Evolutionary conservation across 2,329 filamentous ascomycete species (phyloP), one percentile per base, ranked within the genome.

Genomic region (Xylariaceae sp.): DNA sequence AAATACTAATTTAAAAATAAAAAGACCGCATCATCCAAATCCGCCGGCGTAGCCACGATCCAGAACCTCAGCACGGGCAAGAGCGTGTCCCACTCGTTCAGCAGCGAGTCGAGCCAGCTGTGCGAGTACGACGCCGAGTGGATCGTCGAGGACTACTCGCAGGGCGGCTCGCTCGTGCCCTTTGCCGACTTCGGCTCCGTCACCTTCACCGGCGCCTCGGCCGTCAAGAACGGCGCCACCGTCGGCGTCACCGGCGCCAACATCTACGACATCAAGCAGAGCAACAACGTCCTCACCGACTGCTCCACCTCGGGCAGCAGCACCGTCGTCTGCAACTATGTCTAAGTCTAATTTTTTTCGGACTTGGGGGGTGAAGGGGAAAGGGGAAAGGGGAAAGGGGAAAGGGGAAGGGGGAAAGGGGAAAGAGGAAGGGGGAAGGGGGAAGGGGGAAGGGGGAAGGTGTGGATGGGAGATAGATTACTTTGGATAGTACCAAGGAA

Each of bases 101-200:
- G 51, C 28, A 63, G 60, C 36, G 61, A 73, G 34, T 54, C 55
- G 2, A 58, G 57, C n/a, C 46, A 51, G 12, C 66, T 79, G 11
- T 73, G 69, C 51, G 65, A 74, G 51, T 68, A 69, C 50, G 78
- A 78, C 44, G 76, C 74, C 9, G 76, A 81, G 53, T 81, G 76
- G 75, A 79, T 81, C 48, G 74, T 80, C 11, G 76, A 80, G 60
- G 72, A 73, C 46, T 73, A 69, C 47, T 61, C 66, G 44, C 54
- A 56, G 3, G 60, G 61, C 30, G 53, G 52, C 29, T 46, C 52
- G 13, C 60, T 68, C 37, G 67, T 74, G 5, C 56, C 63, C 5
- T 60, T 74, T 37, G 67, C 62, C 28, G 55, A 73, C 51, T 74
- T 74, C 44, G 64, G 62, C 29, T 61, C 54, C 5, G 61, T 74